Conservation (phyloP, 1,139 yeast species). For the Casaregolazyma lundiana region DNA sequence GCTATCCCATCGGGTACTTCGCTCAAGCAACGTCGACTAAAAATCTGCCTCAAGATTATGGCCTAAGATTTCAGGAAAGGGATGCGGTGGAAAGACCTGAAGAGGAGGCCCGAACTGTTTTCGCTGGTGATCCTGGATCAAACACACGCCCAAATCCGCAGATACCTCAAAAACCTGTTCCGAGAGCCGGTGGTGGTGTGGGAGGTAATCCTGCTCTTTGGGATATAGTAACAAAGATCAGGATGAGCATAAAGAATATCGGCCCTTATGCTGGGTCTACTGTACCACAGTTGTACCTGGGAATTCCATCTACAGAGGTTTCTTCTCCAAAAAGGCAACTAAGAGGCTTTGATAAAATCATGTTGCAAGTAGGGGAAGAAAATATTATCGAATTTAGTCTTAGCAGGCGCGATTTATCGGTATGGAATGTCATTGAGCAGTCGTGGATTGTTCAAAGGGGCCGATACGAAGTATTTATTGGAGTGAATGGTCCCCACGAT, state of each 20-base stretch:
- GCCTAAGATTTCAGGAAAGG: no score
- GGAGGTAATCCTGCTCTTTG: conserved; percentile 50
- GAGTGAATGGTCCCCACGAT: no score
- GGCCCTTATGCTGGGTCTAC: conserved; percentile 50
- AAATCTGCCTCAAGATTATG: no score
- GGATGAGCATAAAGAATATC: conserved; percentile 46
- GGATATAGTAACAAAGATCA: conserved; percentile 45
- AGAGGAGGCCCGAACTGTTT: no score
- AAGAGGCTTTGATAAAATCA: conserved; percentile 58
- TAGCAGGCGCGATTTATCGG: conserved; percentile 51
- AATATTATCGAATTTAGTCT: conserved; percentile 43
- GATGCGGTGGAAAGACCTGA: no score
- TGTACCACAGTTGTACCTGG: conserved; percentile 56
- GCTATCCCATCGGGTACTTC: conserved; percentile 50
- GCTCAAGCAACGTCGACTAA: conserved; percentile 17
- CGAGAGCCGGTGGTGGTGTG: conserved; percentile 53
- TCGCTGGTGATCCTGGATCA: no score
- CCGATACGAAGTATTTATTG: conserved; percentile 49
- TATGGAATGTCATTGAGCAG: conserved; percentile 56
- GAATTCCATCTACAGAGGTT: conserved; percentile 43
- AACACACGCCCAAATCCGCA: neutral
- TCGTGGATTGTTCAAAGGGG: conserved; percentile 62
- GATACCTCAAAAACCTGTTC: conserved; percentile 36
- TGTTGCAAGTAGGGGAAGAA: conserved; percentile 43
- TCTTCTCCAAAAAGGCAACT: conserved; percentile 49